Conservation (phyloP, 169 alveolate genomes). For the Babesia ovata region DNA sequence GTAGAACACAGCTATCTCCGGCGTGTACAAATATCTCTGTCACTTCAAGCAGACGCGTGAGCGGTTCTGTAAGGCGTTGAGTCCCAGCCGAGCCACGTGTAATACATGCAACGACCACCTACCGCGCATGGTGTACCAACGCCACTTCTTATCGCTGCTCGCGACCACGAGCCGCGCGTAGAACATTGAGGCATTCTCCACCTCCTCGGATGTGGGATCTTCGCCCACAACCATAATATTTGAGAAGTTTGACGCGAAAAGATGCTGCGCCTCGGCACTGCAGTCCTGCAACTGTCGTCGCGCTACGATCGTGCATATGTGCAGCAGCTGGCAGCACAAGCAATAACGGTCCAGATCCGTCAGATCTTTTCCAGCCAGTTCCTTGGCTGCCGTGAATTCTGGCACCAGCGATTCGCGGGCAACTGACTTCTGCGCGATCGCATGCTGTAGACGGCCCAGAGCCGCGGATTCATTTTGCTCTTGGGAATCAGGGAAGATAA, state of each 20-base stretch:
- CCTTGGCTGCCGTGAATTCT: not conserved
- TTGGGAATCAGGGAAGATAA: not conserved
- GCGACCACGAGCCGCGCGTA: constrained; percentile 25
- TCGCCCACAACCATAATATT: not conserved
- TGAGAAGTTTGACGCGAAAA: not conserved
- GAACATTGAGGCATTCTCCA: constrained; percentile 18
- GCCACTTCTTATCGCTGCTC: constrained; percentile 13
- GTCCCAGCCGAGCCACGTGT: no score
- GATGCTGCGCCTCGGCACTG: constrained; percentile 18
- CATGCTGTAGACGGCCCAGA: constrained; percentile 2
- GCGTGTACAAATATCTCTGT: constrained; percentile 14
- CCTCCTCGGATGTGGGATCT: constrained; percentile 16
- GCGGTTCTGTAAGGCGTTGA: constrained; percentile 20
- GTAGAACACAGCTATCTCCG: constrained; percentile 27
- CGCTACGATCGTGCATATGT: constrained; percentile 8
- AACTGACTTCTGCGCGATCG: not conserved
- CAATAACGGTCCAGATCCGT: constrained; percentile 14
- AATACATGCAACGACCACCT: not conserved
- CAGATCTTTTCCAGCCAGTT: not conserved
- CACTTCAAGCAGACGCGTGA: constrained; percentile 28
- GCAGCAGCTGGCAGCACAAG: constrained; percentile 6
- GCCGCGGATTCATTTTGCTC: constrained; percentile 9
- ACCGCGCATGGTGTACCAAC: constrained; percentile 38
- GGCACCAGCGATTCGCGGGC: constrained; percentile 7
- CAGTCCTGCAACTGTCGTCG: constrained; percentile 11